phyloP scores from a whole-genome alignment of 2,329 filamentous ascomycete genomes.

The Drechslerella stenobrocha region DNA sequence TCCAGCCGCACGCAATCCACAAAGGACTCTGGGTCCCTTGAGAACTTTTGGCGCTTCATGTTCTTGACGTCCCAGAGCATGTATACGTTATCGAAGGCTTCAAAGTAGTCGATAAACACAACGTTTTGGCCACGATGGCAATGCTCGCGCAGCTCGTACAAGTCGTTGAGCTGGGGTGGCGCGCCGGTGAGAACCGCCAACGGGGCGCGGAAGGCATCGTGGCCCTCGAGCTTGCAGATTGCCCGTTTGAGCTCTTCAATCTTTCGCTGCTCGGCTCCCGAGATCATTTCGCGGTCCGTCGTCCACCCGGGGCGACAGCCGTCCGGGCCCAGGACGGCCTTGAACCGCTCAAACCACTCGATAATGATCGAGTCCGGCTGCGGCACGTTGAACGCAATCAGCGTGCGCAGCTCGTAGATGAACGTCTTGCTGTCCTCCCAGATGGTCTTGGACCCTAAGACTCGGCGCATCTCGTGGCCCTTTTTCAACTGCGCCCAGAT shows the following conservation, averaged over 20 bases:
- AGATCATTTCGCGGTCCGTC: not conserved
- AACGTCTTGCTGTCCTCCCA: slow-evolving; percentile 28
- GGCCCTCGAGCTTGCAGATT: not conserved
- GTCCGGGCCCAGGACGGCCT: not conserved
- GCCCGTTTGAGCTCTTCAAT: slow-evolving; percentile 2
- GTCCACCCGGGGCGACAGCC: slow-evolving; percentile 21
- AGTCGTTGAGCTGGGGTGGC: slow-evolving; percentile 8
- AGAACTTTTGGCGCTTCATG: not conserved
- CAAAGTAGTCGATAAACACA: slow-evolving; percentile 25
- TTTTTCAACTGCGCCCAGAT: slow-evolving; percentile 13
- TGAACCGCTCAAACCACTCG: slow-evolving; percentile 1
- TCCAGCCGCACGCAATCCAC: not conserved
- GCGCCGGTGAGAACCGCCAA: slow-evolving; percentile 7
- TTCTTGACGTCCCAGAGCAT: slow-evolving; percentile 34
- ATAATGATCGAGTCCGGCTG: not conserved
- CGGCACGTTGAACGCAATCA: slow-evolving; percentile 11
- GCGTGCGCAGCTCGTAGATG: slow-evolving; percentile 24
- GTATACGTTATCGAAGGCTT: slow-evolving; percentile 7
- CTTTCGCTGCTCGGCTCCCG: not conserved
- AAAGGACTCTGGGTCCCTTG: not conserved
- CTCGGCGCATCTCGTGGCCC: slow-evolving; percentile 12
- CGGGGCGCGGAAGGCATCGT: slow-evolving; percentile 4
- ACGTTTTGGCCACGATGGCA: not conserved
- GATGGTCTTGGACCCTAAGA: slow-evolving; percentile 14
- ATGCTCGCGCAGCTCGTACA: slow-evolving; percentile 14